Percentiles rank a stretch among this genome's conserved stretches.
These are phyloP conservation scores for Ceratobasidium sp. DNA, from an alignment of 1,284 basidiomycete species.

Conservation along the genomic window DNA sequence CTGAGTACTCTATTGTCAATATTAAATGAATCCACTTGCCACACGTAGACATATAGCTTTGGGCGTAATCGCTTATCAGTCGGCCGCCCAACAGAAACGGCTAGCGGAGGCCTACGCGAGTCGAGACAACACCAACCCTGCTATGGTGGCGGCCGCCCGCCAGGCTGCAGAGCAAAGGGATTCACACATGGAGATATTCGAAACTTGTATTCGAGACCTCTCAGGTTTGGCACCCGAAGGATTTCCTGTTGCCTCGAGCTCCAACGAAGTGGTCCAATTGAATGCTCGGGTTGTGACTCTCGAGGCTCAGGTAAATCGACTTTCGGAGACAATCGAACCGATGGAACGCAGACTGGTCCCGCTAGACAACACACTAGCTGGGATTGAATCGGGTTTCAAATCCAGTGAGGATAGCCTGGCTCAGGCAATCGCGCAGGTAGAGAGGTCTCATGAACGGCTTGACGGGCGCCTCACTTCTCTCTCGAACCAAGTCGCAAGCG, in stretches of 20 bases:
- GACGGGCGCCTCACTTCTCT: neutral
- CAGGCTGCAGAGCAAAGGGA: neutral
- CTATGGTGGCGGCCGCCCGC: neutral
- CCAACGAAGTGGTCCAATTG: neutral
- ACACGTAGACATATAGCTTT: neutral
- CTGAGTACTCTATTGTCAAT: too few species aligned
- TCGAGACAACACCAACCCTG: neutral
- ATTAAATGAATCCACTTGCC: too few species aligned
- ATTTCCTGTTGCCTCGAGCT: neutral
- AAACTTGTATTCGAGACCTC: neutral
- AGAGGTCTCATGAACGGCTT: neutral
- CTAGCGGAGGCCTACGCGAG: neutral
- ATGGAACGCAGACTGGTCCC: neutral
- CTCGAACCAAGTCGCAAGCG: too few species aligned
- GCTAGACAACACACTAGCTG: neutral
- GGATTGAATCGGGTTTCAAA: neutral
- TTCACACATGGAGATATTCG: constrained; percentile 2
- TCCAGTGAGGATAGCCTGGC: neutral
- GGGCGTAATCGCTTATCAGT: neutral
- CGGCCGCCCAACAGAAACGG: neutral
- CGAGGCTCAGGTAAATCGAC: neutral
- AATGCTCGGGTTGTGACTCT: neutral
- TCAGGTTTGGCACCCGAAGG: neutral
- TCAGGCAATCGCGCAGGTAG: neutral
- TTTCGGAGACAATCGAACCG: neutral